Base-by-base conservation (phyloP, 345 rosid species). In the Abelmoschus esculentus region DNA sequence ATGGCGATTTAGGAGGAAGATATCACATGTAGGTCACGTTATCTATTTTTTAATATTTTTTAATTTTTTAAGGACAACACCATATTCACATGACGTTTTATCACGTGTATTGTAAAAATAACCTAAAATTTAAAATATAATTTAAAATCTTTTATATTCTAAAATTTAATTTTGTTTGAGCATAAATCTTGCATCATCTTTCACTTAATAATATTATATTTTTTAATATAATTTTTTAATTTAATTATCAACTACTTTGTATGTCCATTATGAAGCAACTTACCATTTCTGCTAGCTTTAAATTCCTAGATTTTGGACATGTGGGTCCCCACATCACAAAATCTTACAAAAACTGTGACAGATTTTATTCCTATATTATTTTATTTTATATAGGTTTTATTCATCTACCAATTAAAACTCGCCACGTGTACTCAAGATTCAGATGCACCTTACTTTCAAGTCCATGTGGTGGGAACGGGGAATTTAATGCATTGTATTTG, bases 341-440 rank as follows among this genome's bases (percentile, higher is more conserved):
- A 60, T 34, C 57, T 34, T 63, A 11, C 53, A 15, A 31, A 38
- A 38, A 1, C n/a, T 59, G 3, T 22, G 26, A 22, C 26, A 22
- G 18, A 53, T 53, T n/a, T 18, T 17, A n/a, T 22, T 22, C 26
- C 0, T 22, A 22, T 1, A n/a, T 15, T 50, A 4, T 17, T n/a
- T n/a, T n/a, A n/a, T n/a, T n/a, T n/a, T n/a, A 2, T 17, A 38
- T 7, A 38, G 42, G 42, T 31, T 3, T 2, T 8, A 22, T 5
- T 47, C 2, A 60, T 49, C 57, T 2, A 18, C 12, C 56, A 70
- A 69, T 61, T 19, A 26, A 5, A 2, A 71, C 15, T 59, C 53
- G 26, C 60, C 80, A 79, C 29, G 52, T 79, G 78, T 18, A 22
- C 9, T 7, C 19, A 64, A 70, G 10, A 9, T 29, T 61, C 31